Evolutionary conservation across 148 eudicot species (phyloP).

Genomic region (Bassia scoparia): DNA sequence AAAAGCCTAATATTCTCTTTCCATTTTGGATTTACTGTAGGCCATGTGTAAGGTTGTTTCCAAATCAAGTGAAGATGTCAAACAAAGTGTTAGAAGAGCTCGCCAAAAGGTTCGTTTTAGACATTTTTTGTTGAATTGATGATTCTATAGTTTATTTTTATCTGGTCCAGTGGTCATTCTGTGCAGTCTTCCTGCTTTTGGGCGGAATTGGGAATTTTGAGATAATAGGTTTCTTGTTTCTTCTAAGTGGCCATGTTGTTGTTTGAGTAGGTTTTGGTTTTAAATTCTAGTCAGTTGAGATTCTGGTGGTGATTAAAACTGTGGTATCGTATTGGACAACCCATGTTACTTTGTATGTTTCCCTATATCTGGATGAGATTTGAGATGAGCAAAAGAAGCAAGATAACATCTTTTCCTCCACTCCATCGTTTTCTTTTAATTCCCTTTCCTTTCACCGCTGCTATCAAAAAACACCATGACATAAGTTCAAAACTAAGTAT

Average conservation of each 20-base stretch:
- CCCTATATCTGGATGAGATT: too few relatives aligned
- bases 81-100: slow-evolving; percentile 94
- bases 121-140: neutral
- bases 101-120: slow-evolving; percentile 73
- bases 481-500: too few relatives aligned
- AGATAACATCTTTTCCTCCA: too few relatives aligned
- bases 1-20: neutral
- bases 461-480: too few relatives aligned
- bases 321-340: too few relatives aligned
- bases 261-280: neutral
- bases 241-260: neutral
- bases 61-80: slow-evolving; percentile 87
- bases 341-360: too few relatives aligned
- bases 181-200: neutral
- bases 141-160: neutral
- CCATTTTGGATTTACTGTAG: slow-evolving; percentile 31
- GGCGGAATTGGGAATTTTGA: neutral
- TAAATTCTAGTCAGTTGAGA: too few relatives aligned
- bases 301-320: too few relatives aligned
- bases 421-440: too few relatives aligned
- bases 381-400: too few relatives aligned
- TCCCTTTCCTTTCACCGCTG: too few relatives aligned
- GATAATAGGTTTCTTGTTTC: neutral
- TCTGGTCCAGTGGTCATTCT: neutral
- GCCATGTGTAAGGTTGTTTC: slow-evolving; percentile 81